Conservation (phyloP, 768 basidiomycete genomes). For the Rhodosporidiobolus odoratus region DNA sequence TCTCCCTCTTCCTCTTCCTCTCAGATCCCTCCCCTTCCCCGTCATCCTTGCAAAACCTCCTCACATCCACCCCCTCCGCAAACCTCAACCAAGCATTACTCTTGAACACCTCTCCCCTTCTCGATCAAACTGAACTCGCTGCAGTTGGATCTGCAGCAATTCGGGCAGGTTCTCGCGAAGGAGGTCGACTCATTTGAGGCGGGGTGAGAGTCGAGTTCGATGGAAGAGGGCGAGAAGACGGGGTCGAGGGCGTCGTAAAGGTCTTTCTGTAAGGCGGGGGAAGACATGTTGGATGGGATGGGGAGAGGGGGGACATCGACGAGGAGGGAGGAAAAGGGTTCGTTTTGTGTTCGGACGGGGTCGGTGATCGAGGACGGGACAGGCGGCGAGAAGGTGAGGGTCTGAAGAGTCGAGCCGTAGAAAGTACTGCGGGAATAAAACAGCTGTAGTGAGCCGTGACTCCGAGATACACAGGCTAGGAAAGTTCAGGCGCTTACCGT, state of each 20-base stretch:
- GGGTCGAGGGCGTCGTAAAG: slow-evolving; percentile 87
- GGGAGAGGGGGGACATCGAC: slow-evolving; percentile 63
- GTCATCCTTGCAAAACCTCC: slow-evolving; percentile 63
- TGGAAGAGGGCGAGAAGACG: slow-evolving; percentile 79
- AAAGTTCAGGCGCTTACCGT: slow-evolving; percentile 52
- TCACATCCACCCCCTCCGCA: slow-evolving; percentile 77
- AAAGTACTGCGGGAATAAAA: slow-evolving; percentile 66
- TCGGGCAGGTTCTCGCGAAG: slow-evolving; percentile 73
- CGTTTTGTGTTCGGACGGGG: slow-evolving; percentile 70
- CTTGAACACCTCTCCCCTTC: slow-evolving; percentile 85
- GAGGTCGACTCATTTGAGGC: slow-evolving; percentile 76
- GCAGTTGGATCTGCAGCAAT: slow-evolving; percentile 87
- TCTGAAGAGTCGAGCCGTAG: slow-evolving; percentile 81
- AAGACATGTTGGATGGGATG: too few relatives aligned
- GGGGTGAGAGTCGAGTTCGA: slow-evolving; percentile 73
- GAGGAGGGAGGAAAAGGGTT: slow-evolving; percentile 84
- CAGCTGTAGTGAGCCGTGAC: background rate
- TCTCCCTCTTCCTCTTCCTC: slow-evolving; percentile 67
- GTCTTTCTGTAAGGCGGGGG: slow-evolving; percentile 57
- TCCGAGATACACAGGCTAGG: background rate
- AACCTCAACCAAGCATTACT: slow-evolving; percentile 93
- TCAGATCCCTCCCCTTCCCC: slow-evolving; percentile 60
- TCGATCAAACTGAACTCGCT: slow-evolving; percentile 91
- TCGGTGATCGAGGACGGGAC: slow-evolving; percentile 5
- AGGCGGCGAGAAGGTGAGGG: slow-evolving; percentile 45